Base-by-base conservation (phyloP, 1,139 yeast genomes). In the Lodderomyces elongisporus region DNA sequence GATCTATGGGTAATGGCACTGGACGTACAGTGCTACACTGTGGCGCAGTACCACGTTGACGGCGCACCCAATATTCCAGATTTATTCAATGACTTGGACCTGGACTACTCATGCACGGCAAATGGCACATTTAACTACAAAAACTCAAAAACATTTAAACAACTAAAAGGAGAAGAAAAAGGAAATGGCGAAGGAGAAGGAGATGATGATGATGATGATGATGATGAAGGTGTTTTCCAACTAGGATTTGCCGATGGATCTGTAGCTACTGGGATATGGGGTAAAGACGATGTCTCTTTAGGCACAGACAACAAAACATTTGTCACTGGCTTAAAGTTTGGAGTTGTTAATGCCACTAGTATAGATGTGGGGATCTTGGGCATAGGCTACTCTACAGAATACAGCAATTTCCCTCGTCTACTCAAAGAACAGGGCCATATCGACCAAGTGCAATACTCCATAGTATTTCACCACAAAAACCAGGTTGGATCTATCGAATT, bases 381-480 rank as follows among this genome's bases (percentile, higher is more conserved):
- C 4, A 62, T 77, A 35, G 56, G 56, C 1, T 36, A 45, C 16
- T 41, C 49, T 2, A 27, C 28, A 6, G 41, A 47, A 17, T 38
- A 46, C 22, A 29, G 38, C 27, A 62, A 59, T 41, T 47, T 62
- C 14, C 66, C 67, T 1, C 21, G 48, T 13, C 49, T 49, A 31
- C 45, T 63, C 42, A 51, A 44, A 30, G 39, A 37, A 15, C 48
- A 51, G 34, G 88, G 85, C 0, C 41, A 64, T 8, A 80, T 77
- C 38, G 40, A 66, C 16, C 69, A 67, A 38, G 60, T 56, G 30
- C 69, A 73, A 1, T 83, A 78, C 49, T 79, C 57, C 48, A 74
- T 52, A 58, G n/a, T n/a, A n/a, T n/a, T n/a, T n/a, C n/a, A n/a
- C n/a, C 77, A 70, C 56, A 60, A 77, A 36, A 65, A 66, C 39